Conservation (phyloP, 2,329 filamentous ascomycete species). For the Xylaria multiplex region DNA sequence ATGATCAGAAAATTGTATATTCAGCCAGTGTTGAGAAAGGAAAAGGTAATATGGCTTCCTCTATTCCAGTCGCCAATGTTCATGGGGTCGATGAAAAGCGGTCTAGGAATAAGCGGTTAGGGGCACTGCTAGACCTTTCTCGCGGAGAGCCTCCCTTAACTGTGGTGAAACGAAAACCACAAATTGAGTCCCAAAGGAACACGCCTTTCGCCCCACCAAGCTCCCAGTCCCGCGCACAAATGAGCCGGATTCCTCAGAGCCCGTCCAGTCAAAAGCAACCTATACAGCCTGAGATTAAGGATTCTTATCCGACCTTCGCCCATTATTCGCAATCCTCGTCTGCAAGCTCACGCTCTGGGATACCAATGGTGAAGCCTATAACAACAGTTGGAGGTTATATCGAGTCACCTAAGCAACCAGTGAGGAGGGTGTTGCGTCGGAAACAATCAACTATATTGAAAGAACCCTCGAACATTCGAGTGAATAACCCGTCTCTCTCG, state of each 20-base stretch:
- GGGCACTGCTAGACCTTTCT: constrained; percentile 44
- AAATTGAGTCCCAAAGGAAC: constrained; percentile 44
- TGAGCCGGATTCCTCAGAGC: constrained; percentile 53
- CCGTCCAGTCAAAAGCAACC: constrained; percentile 43
- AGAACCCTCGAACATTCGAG: constrained; percentile 46
- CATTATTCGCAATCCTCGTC: constrained; percentile 59
- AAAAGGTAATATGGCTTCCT: constrained; percentile 49
- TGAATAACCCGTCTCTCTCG: constrained; percentile 50
- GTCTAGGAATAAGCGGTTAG: constrained; percentile 44
- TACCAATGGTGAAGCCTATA: constrained; percentile 49
- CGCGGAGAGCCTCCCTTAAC: constrained; percentile 42
- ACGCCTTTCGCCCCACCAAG: constrained; percentile 36
- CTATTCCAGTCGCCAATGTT: constrained; percentile 43
- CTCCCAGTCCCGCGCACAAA: constrained; percentile 43
- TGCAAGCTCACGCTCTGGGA: constrained; percentile 48
- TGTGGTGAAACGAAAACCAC: constrained; percentile 40
- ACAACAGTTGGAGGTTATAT: constrained; percentile 51
- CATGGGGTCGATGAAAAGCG: constrained; percentile 45
- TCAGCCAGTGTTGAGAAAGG: constrained; percentile 34
- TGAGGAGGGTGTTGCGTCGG: constrained; percentile 60
- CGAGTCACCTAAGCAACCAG: constrained; percentile 48
- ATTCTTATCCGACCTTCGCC: constrained; percentile 52
- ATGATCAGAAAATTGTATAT: constrained; percentile 40
- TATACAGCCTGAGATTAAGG: constrained; percentile 22
- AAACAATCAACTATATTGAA: constrained; percentile 61